Base-by-base conservation (phyloP, 2,329 filamentous ascomycete species). In the Ascosphaera acerosa region DNA sequence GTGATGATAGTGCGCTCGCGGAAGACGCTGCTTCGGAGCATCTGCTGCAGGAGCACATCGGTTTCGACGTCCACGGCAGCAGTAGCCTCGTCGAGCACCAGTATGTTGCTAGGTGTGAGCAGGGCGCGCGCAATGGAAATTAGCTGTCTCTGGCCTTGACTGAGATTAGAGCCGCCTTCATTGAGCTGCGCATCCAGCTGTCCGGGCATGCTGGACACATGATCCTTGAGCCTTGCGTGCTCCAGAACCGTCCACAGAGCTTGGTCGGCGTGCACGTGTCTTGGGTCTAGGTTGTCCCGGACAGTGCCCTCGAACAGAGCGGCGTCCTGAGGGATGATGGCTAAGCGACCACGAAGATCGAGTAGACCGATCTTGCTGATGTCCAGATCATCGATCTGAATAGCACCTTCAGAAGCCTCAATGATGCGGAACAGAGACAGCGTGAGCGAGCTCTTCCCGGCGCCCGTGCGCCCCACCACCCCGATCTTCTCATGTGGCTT, bases 401-500 rank as follows among this genome's bases (percentile, higher is more conserved):
- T 87, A 44, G 74, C 64, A 32, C 87, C 87, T 26, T 68, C 67
- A 22, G 62, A 66, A 2, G 82, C 69, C 54, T 97, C 89, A 38
- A 97, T 94, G 41, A 97, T 81, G 32, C 89, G 71, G 66, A 97
- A 97, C 14, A 97, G 60, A 2, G 87, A 73, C 37, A 97, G 61
- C 1, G 87, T 94, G 37, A 97, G 58, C 6, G 81, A 91, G 36
- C 78, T 90, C 58, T 97, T 97, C 46, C 87, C 87, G 18, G 87
- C 87, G 33, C 87, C 87, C 1, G 87, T 97, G 30, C 87, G 75
- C 33, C 87, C 87, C 18, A 97, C 87, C 7, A 97, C 82, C 36
- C 87, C 87, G 49, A 97, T 87, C 63, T 94, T 97, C 59, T 97
- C 87, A 46, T 82, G 80, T 4, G 84, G 73, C 57, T 90, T 89